phyloP scores from a whole-genome alignment of 164 flowering plant species.

The Amborella trichopoda region DNA sequence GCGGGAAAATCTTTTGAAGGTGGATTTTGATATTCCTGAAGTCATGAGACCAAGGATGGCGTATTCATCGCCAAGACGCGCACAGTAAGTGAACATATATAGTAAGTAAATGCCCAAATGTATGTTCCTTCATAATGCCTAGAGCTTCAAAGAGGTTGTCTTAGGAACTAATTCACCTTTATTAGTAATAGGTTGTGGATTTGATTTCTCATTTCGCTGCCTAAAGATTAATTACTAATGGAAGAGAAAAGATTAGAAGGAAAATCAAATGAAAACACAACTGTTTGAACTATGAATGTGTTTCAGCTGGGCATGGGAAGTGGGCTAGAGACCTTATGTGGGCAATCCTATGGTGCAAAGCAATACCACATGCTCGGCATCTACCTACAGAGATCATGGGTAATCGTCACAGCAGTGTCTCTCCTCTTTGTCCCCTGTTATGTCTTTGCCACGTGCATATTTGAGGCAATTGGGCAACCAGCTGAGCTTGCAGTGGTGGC shows the following conservation, averaged over 20 bases:
- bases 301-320: constrained; percentile 16
- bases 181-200: too few relatives aligned
- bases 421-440: constrained; percentile 13
- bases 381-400: constrained; percentile 29
- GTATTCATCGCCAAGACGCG: too few relatives aligned
- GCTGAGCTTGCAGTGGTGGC: constrained; percentile 18
- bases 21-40: too few relatives aligned
- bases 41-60: too few relatives aligned
- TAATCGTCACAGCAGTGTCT: constrained; percentile 8
- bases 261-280: neutral
- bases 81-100: too few relatives aligned
- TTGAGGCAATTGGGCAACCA: constrained; percentile 15
- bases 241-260: neutral
- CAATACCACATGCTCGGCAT: constrained; percentile 33
- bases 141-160: neutral
- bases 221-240: neutral
- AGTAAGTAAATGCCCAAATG: neutral
- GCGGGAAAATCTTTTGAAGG: too few relatives aligned
- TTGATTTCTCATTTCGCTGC: too few relatives aligned
- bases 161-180: neutral
- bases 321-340: constrained; percentile 25
- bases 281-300: neutral
- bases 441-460: constrained; percentile 14
- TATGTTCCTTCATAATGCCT: neutral
- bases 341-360: constrained; percentile 31